phyloP scores from a whole-genome alignment of 2,329 filamentous ascomycete genomes.

The Fonsecaea erecta region DNA sequence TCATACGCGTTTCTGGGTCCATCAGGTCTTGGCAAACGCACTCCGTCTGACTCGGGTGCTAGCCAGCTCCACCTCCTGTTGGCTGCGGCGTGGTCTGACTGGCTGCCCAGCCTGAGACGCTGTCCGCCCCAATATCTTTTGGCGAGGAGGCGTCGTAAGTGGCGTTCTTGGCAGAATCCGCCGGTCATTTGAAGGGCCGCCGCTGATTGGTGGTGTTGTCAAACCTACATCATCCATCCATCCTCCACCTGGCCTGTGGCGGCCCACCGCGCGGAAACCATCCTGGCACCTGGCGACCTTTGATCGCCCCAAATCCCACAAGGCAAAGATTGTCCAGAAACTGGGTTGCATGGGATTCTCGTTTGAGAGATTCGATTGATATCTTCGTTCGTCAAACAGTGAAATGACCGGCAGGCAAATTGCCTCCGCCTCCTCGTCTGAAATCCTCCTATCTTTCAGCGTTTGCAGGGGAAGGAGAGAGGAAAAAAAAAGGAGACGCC shows the following conservation, averaged over 20 bases:
- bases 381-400: not conserved
- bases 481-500: not conserved
- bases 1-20: not conserved
- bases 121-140: conserved; percentile 14
- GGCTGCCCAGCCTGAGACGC: not conserved
- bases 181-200: conserved; percentile 7
- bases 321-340: conserved; percentile 12
- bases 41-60: not conserved
- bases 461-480: no score
- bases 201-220: conserved; percentile 1
- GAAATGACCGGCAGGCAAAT: conserved; percentile 15
- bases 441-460: not conserved
- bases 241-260: not conserved
- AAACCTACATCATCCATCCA: not conserved
- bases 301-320: conserved; percentile 7
- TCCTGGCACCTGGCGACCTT: conserved; percentile 14
- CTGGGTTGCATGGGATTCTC: conserved; percentile 15
- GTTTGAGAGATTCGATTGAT: conserved; percentile 2
- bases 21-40: not conserved
- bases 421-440: not conserved
- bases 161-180: conserved; percentile 17
- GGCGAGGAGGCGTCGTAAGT: conserved; percentile 17
- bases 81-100: conserved; percentile 2
- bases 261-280: not conserved
- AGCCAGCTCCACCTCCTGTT: conserved; percentile 5